phyloP scores from a whole-genome alignment of 192 early-diverging fungal genomes.

The Geranomyces variabilis region DNA sequence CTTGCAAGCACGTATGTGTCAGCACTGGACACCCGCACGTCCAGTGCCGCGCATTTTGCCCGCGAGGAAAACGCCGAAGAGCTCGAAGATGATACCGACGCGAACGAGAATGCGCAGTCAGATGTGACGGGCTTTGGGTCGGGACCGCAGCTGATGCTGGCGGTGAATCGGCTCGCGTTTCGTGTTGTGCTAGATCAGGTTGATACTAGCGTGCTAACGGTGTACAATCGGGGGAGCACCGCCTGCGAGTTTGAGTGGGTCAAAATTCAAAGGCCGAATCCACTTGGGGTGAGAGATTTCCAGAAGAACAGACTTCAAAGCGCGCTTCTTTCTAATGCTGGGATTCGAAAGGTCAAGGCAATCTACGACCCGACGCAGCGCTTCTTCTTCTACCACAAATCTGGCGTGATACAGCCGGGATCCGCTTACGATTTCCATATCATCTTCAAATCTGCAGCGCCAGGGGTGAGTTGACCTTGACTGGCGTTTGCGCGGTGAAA shows the following conservation, averaged over 20 bases:
- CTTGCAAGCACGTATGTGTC: conserved; percentile 40
- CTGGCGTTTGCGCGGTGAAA: background rate
- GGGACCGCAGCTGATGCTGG: conserved; percentile 14
- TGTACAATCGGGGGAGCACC: conserved; percentile 50
- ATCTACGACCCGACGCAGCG: conserved; percentile 43
- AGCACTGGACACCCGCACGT: conserved; percentile 5
- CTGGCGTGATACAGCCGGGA: conserved; percentile 53
- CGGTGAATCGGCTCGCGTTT: conserved; percentile 38
- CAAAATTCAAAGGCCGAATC: conserved; percentile 29
- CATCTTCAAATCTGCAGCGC: conserved; percentile 48
- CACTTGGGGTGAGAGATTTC: conserved; percentile 46
- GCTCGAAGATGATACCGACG: background rate
- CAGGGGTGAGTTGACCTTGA: conserved; percentile 39
- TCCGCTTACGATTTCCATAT: conserved; percentile 55
- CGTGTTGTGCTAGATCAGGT: conserved; percentile 38
- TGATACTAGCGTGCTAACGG: conserved; percentile 43
- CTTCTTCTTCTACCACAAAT: conserved; percentile 53
- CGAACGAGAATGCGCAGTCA: background rate
- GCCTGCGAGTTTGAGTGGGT: conserved; percentile 52
- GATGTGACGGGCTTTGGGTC: background rate
- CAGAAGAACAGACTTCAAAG: background rate
- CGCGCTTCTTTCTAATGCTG: background rate
- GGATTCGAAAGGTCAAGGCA: conserved; percentile 26
- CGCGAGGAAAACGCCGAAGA: background rate
- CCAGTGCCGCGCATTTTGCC: background rate